Evolutionary conservation across 176 grass and related monocot species (phyloP), one percentile per base, ranked within the genome.

Genomic region (Luzula sylvatica): DNA sequence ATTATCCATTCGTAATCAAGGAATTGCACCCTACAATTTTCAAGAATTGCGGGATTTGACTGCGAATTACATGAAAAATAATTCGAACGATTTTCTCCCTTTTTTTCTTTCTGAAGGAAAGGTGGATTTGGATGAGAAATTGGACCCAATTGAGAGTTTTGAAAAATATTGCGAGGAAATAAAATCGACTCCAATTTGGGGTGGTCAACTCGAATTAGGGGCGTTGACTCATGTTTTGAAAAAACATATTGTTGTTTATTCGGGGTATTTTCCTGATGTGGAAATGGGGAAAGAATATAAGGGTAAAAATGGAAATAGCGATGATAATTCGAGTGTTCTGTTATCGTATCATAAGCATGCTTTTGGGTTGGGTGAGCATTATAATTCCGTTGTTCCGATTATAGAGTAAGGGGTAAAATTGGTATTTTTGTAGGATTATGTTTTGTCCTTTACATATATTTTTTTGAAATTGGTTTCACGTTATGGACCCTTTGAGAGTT

Each of bases 341-440:
- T 53, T 96, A 42, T 96, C 92, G 0, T 96, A 80, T 60, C 90
- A 96, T 49, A 84, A 51, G 56, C 92, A 96, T 49, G 81, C 81
- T n/a, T 89, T 89, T 72, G 85, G 92, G 45, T 81, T 96, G 2
- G 92, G 92, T 2, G 92, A 96, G 84, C 92, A 89, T 73, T 96
- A 89, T 49, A 96, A 96, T 55, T 96, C 92, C 3, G 78, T 86
- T 56, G 55, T 86, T 54, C 73, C 85, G 2, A 38, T 66, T 1
- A 46, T 56, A 52, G 7, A 52, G 13, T 20, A 20, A 50, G 70
- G n/a, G 23, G 18, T 15, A 12, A 38, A 16, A 11, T 18, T 12
- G 25, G 51, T 15, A 15, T 65, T 62, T 56, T 40, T 20, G 49
- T 55, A 75, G 41, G 14, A 67, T 40, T 41, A 53, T 46, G 13